phyloP scores from a whole-genome alignment of 768 basidiomycete species.

The Lyophyllum semitale region DNA sequence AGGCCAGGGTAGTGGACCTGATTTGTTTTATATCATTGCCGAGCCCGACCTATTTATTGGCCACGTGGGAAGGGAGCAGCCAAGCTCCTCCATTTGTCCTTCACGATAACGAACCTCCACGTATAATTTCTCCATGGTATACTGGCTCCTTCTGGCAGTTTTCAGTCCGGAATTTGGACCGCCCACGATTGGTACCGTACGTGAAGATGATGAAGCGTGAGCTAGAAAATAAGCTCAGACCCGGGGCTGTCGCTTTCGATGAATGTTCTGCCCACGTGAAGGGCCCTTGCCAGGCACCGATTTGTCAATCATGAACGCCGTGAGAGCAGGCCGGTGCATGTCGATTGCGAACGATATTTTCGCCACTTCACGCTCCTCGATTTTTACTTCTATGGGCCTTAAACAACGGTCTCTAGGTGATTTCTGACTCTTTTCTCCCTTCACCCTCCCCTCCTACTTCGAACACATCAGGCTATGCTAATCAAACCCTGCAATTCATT shows the following conservation, averaged over 20 bases:
- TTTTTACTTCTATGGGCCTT: neutral
- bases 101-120: neutral
- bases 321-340: neutral
- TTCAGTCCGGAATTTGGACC: neutral
- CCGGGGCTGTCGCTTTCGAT: constrained; percentile 5
- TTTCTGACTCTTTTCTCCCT: neutral
- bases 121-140: neutral
- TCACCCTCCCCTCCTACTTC: neutral
- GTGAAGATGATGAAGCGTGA: neutral
- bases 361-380: neutral
- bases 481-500: neutral
- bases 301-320: neutral
- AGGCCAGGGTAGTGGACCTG: neutral
- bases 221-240: neutral
- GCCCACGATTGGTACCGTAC: neutral
- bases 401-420: neutral
- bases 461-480: neutral
- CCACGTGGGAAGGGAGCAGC: constrained; percentile 15
- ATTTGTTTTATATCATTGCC: constrained; percentile 24
- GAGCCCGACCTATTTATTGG: constrained; percentile 12
- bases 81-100: neutral
- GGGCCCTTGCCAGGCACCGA: neutral
- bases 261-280: constrained; percentile 7
- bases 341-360: neutral
- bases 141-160: neutral